Conservation (phyloP, 202 grass and related monocot genomes). For the Bolboschoenoplectus hybrid region DNA sequence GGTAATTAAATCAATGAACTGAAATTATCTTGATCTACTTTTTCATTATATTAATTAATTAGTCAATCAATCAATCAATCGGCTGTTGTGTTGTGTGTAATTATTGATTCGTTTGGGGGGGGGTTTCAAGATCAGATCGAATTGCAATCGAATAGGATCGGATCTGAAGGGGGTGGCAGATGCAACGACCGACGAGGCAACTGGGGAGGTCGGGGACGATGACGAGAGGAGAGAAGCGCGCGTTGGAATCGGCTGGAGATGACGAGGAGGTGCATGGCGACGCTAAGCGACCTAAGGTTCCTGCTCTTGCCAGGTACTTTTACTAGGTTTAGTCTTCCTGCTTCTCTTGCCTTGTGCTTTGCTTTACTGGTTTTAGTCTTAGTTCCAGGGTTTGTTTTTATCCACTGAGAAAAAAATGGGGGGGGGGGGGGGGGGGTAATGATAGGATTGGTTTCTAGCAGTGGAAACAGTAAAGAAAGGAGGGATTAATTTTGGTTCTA, state of each 20-base stretch:
- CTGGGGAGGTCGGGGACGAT: slow-evolving; percentile 63
- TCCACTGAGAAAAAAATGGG: not conserved
- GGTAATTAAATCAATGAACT: not conserved
- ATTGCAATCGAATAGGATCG: not conserved
- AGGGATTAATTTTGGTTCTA: slow-evolving; percentile 26
- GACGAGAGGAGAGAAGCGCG: slow-evolving; percentile 59
- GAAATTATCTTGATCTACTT: slow-evolving; percentile 21
- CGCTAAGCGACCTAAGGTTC: slow-evolving; percentile 73
- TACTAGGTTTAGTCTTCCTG: slow-evolving; percentile 41
- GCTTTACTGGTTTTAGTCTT: not conserved
- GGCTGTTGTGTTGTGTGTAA: not conserved
- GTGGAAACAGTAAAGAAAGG: not conserved
- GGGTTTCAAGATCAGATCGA: slow-evolving; percentile 29
- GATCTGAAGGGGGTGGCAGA: slow-evolving; percentile 37
- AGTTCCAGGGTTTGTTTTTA: not conserved
- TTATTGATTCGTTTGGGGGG: not conserved
- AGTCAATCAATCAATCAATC: not conserved
- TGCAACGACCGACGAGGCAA: slow-evolving; percentile 65
- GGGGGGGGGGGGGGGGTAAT: not conserved
- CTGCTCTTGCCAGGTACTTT: slow-evolving; percentile 69
- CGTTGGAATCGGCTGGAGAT: slow-evolving; percentile 50
- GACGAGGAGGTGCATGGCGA: slow-evolving; percentile 48
- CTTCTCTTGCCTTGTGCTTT: slow-evolving; percentile 52
- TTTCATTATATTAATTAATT: not conserved
- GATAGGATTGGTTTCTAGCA: slow-evolving; percentile 3